A percentile compares a stretch with the other conserved stretches of the same genome.
These are phyloP conservation scores for Termitomyces sp. DNA, from an alignment of 768 basidiomycete species.

Conservation along the genomic window DNA sequence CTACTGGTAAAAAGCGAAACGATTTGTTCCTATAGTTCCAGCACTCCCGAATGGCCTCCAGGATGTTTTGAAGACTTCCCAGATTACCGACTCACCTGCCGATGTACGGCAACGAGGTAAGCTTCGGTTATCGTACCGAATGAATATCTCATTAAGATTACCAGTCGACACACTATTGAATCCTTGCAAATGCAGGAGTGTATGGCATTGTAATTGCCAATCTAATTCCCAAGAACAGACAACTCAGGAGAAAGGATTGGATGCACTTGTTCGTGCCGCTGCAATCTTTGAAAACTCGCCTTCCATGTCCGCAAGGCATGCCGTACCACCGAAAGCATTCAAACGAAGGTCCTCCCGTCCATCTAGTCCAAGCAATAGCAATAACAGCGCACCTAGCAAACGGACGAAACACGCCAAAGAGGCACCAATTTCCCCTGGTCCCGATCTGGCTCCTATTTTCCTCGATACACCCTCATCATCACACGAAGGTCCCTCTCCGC, in stretches of 20 bases:
- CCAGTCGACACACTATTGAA: conserved; percentile 61
- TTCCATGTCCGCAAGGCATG: conserved; percentile 9
- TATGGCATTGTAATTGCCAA: conserved; percentile 53
- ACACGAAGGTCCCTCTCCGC: conserved; percentile 11
- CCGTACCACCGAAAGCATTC: conserved; percentile 1
- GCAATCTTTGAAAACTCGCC: conserved; percentile 24
- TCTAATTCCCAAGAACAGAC: conserved; percentile 4
- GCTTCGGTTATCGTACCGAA: conserved; percentile 6
- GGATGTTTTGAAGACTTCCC: conserved; percentile 41
- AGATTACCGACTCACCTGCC: conserved; percentile 25
- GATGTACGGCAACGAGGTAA: conserved; percentile 52
- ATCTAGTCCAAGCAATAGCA: conserved; percentile 23
- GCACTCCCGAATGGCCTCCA: conserved; percentile 72
- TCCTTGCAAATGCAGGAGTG: conserved; percentile 57
- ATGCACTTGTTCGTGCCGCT: conserved; percentile 36
- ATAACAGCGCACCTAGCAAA: conserved; percentile 23
- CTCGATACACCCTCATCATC: conserved; percentile 22
- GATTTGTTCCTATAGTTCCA: conserved; percentile 69
- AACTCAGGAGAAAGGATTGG: conserved; percentile 17
- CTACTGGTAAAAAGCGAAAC: conserved; percentile 40
- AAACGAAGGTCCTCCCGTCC: conserved; percentile 26
- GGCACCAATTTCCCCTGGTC: conserved; percentile 21
- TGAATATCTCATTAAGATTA: conserved; percentile 6
- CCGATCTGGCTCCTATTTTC: conserved; percentile 50
- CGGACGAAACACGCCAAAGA: conserved; percentile 24